Percentiles rank a stretch among this genome's conserved stretches.
These are phyloP conservation scores for Candida koratica DNA, from an alignment of 805 yeast genomes.

Conservation along the genomic window DNA sequence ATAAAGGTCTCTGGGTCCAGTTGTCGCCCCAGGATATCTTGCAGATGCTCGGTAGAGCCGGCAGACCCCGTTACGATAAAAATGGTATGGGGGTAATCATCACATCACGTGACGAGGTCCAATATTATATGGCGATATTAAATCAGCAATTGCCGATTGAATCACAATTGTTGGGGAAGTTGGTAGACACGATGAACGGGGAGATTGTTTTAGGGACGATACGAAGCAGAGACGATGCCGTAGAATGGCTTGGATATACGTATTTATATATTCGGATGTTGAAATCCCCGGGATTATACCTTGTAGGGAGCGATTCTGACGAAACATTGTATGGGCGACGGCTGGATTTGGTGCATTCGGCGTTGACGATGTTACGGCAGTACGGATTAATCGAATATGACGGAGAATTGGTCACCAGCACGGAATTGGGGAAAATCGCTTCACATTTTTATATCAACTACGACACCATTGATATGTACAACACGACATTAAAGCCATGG, in stretches of 20 bases:
- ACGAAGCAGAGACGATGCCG: slow-evolving; percentile 57
- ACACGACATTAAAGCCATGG: slow-evolving; percentile 58
- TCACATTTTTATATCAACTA: slow-evolving; percentile 81
- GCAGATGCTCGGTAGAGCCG: slow-evolving; percentile 98
- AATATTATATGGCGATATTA: slow-evolving; percentile 83
- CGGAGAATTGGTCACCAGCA: slow-evolving; percentile 37
- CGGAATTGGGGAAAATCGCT: slow-evolving; percentile 78
- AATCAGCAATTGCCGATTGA: slow-evolving; percentile 92
- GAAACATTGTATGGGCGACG: slow-evolving; percentile 47
- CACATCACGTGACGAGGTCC: slow-evolving; percentile 80
- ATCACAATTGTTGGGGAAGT: slow-evolving; percentile 68
- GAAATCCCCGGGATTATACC: slow-evolving; percentile 67
- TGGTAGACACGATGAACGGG: slow-evolving; percentile 80
- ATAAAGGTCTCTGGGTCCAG: slow-evolving; percentile 82
- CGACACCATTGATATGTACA: slow-evolving; percentile 66
- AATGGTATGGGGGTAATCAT: slow-evolving; percentile 93
- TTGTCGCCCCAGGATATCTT: slow-evolving; percentile 92
- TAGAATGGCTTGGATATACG: slow-evolving; percentile 74
- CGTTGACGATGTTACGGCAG: slow-evolving; percentile 54
- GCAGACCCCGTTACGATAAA: slow-evolving; percentile 90
- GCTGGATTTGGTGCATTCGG: slow-evolving; percentile 71
- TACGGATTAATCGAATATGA: slow-evolving; percentile 62
- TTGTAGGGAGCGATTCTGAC: slow-evolving; percentile 65
- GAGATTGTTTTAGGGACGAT: slow-evolving; percentile 77
- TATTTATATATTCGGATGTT: slow-evolving; percentile 79